A percentile compares a stretch with the other conserved stretches of the same genome.
Conservation (phyloP, 371 early-diverging fungal species). For the Rhizopus delemar region DNA sequence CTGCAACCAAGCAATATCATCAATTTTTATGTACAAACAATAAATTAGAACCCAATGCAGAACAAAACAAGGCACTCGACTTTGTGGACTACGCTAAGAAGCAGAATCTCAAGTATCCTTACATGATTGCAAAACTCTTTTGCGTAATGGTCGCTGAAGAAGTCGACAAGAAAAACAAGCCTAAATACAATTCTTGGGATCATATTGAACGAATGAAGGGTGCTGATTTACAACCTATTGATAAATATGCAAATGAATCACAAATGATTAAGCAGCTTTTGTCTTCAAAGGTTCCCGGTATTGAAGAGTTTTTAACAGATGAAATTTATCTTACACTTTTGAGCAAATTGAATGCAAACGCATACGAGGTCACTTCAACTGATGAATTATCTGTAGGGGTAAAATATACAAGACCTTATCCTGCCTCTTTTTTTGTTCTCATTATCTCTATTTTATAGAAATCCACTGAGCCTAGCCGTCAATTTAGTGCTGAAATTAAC, state of each 20-base stretch:
- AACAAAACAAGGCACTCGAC: slow-evolving; percentile 28
- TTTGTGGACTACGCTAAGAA: slow-evolving; percentile 48
- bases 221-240: slow-evolving; percentile 54
- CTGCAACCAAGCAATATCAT: slow-evolving; percentile 65
- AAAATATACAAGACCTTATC: background rate
- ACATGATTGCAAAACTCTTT: slow-evolving; percentile 78
- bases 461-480: slow-evolving; percentile 42
- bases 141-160: slow-evolving; percentile 77
- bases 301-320: slow-evolving; percentile 78
- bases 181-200: slow-evolving; percentile 69
- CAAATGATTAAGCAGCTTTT: slow-evolving; percentile 62
- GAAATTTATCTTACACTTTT: slow-evolving; percentile 81
- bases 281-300: slow-evolving; percentile 71
- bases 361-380: slow-evolving; percentile 54
- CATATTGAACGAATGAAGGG: slow-evolving; percentile 80
- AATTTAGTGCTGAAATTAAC: slow-evolving; percentile 53
- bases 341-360: slow-evolving; percentile 75
- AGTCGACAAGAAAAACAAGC: slow-evolving; percentile 47
- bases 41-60: slow-evolving; percentile 23
- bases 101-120: slow-evolving; percentile 61
- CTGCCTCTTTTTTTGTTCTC: background rate
- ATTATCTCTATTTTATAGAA: slow-evolving; percentile 6
- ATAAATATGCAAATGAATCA: slow-evolving; percentile 57
- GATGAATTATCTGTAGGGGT: slow-evolving; percentile 41
- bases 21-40: slow-evolving; percentile 64